These are phyloP conservation scores for Penstemon davidsonii DNA, from an alignment of 257 asterid species.

Conservation along the genomic window DNA sequence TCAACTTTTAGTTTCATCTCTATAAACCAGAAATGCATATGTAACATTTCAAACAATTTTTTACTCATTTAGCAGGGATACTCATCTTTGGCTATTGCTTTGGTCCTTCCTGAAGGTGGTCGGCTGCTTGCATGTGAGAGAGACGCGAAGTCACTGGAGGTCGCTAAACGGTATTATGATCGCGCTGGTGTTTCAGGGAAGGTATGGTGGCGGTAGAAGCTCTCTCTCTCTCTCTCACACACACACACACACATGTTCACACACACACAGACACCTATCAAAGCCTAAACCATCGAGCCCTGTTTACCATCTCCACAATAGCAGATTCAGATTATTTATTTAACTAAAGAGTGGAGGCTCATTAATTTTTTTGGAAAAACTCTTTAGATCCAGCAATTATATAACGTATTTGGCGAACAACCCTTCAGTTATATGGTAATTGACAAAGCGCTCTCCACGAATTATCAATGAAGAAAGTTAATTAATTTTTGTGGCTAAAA, in stretches of 20 bases:
- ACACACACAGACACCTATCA: neutral
- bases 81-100: conserved; percentile 90
- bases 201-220: conserved; percentile 36
- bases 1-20: neutral
- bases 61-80: conserved; percentile 58
- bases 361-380: neutral
- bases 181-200: conserved; percentile 83
- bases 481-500: conserved; percentile 9
- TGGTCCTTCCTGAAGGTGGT: conserved; percentile 83
- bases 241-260: neutral
- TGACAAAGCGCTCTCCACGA: neutral
- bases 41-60: neutral
- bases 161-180: conserved; percentile 74
- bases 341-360: neutral
- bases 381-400: neutral
- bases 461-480: neutral
- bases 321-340: conserved; percentile 1
- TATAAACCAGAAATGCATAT: neutral
- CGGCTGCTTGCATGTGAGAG: conserved; percentile 85
- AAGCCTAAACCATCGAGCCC: neutral
- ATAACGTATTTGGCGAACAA: neutral
- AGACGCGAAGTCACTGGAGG: conserved; percentile 69
- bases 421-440: neutral
- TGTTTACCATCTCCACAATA: conserved; percentile 1
- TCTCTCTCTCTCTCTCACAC: neutral